These are phyloP conservation scores for Annulohypoxylon maeteangense DNA, from an alignment of 495 filamentous ascomycete genomes.

Conservation along the genomic window DNA sequence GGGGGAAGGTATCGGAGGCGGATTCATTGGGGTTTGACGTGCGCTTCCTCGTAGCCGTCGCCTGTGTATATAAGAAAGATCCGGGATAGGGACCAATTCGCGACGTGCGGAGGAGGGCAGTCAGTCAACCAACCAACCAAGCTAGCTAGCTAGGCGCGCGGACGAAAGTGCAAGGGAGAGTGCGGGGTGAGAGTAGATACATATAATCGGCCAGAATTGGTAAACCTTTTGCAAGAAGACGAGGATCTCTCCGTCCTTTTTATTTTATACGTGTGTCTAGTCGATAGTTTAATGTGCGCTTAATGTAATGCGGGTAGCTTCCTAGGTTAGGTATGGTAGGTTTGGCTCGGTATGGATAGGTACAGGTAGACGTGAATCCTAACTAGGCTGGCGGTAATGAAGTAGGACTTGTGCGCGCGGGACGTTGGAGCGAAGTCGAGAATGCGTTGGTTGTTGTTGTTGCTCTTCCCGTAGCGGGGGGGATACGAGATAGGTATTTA, in stretches of 20 bases:
- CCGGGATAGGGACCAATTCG: slow-evolving; percentile 6
- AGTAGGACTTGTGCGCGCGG: background rate
- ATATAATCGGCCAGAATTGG: slow-evolving; percentile 47
- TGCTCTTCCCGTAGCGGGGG: background rate
- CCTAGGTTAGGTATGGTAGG: background rate
- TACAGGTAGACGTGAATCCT: background rate
- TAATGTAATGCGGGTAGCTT: background rate
- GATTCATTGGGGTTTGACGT: background rate
- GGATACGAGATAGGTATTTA: background rate
- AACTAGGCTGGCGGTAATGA: background rate
- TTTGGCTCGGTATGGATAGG: background rate
- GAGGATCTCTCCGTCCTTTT: background rate
- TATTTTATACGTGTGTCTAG: background rate
- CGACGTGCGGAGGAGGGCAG: background rate
- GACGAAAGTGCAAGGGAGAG: slow-evolving; percentile 2
- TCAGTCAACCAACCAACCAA: background rate
- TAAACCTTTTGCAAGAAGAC: slow-evolving; percentile 33
- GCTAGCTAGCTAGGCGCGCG: slow-evolving; percentile 15
- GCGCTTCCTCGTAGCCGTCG: background rate
- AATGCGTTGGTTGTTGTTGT: background rate
- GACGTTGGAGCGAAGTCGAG: background rate
- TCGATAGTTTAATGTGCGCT: slow-evolving; percentile 2
- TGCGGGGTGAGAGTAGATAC: slow-evolving; percentile 29
- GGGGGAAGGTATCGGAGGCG: background rate
- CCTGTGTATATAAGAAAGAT: slow-evolving; percentile 41